Evolutionary conservation across 1,284 basidiomycete species (phyloP), one percentile per base, ranked within the genome.

Genomic region (Cutaneotrichosporon daszewskae): DNA sequence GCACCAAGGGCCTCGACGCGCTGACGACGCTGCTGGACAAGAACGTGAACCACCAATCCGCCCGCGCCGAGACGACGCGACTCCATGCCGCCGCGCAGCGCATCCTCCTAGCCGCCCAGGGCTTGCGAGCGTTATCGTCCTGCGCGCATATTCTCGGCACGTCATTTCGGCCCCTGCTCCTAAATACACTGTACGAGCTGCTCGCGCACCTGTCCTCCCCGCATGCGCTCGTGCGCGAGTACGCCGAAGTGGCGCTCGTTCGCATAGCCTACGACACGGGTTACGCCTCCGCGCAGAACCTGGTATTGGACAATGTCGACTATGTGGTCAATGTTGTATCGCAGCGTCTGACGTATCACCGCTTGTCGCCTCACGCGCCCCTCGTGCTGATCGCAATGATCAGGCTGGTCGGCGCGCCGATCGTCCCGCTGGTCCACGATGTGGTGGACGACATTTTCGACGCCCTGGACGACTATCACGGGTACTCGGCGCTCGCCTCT

Each of bases 401-500:
- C 46, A 81, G 84, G 11, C 76, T 95, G 8, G 85, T 92, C 2
- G 90, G 91, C 0, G 76, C 76, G 22, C 83, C 85, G 46, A 82
- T 95, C 23, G 85, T 95, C 0, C 81, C 85, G 32, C 81, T 83
- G 49, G 88, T 91, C 4, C 82, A 84, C 43, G 91, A 92, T 64
- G 81, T 95, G 4, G 87, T 95, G 4, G 91, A 94, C 64, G 90
- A 92, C 67, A 90, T 91, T 50, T 95, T 95, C 57, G 90, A 94
- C 66, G 80, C 88, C 20, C 73, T 95, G 18, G 91, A 95, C 58
- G 87, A 92, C 51, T 95, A 81, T 62, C 90, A 95, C 65, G 90
- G 89, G 10, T 94, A 95, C 68, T 79, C 81, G 19, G 53, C 67
- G 22, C 58, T 76, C 1, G 64, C 68, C 0, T 64, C 66, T 10